These are phyloP conservation scores for Margaritispora aquatica DNA, from an alignment of 495 filamentous ascomycete species.

Conservation along the genomic window DNA sequence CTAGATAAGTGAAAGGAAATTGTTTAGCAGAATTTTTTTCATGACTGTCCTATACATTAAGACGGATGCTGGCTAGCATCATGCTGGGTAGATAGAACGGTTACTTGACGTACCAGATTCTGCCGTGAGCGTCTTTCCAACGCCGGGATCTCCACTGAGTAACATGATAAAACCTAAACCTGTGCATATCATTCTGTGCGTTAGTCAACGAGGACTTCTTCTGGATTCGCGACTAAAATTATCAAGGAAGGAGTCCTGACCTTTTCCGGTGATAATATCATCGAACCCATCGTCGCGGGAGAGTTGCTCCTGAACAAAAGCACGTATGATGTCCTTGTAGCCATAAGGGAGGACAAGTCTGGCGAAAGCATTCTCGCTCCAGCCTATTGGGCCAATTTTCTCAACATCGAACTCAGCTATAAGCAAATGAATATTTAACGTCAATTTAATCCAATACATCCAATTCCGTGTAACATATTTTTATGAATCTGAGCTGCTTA, in stretches of 20 bases:
- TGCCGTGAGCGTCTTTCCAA: constrained; percentile 54
- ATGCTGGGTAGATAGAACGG: background rate
- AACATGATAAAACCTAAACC: constrained; percentile 15
- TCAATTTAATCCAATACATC: no score
- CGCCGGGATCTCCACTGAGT: constrained; percentile 43
- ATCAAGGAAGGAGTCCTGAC: background rate
- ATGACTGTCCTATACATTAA: no score
- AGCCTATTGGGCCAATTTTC: constrained; percentile 26
- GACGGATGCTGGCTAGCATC: no score
- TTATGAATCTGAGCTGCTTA: constrained; percentile 17
- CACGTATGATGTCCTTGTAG: constrained; percentile 13
- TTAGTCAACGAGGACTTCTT: background rate
- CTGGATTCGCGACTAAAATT: background rate
- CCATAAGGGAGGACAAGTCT: constrained; percentile 12
- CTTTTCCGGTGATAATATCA: constrained; percentile 18
- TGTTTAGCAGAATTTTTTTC: background rate
- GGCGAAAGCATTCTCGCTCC: constrained; percentile 13
- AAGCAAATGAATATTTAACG: background rate
- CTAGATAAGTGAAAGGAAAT: background rate
- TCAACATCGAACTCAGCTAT: constrained; percentile 20
- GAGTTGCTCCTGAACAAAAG: constrained; percentile 7
- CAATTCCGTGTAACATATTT: no score
- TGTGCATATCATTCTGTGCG: background rate
- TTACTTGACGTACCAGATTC: constrained; percentile 16
- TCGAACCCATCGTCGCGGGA: constrained; percentile 4